Base-by-base conservation (phyloP, 106 monocot species). In the Platanthera zijinensis region DNA sequence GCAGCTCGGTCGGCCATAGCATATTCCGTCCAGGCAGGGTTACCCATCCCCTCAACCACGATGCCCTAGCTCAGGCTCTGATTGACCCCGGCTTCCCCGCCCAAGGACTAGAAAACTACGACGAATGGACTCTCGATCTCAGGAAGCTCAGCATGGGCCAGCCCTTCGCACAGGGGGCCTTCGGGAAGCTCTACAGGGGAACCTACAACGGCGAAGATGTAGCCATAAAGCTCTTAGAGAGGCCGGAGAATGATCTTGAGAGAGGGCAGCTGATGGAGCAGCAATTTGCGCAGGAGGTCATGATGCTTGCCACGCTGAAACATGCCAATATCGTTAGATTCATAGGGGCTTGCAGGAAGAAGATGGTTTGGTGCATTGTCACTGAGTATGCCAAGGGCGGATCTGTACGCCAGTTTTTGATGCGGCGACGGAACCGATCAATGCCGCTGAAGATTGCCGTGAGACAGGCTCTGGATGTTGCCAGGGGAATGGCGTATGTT, bases 321-420 rank as follows among this genome's bases (percentile, higher is more conserved):
- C 89, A 89, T 51, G 84, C 84, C 3, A 89, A 86, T 80, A 77
- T 89, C 5, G 89, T 89, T 6, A 82, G 81, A 71, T 89, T 89
- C 64, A 72, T 89, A 21, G 89, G 89, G 3, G 89, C 86, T 19
- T 89, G 89, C 74, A 78, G 85, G 77, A 89, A 89, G 84, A 84
- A 84, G 32, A 81, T 87, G 85, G 90, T 90, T 25, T 90, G 90
- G 90, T 90, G 90, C 78, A 90, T 90, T 45, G 80, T 90, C 54
- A 90, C 90, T 0, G 90, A 90, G 81, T 90, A 90, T 79, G 90
- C 90, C 8, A 90, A 90, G 71, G 90, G 90, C 9, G 90, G 90
- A 3, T 90, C 90, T 0, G 85, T 90, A 2, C 71, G 84, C 30
- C 87, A 90, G 67, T 90, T 90, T 51, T 59, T 90, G 80, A 85